Conservation (phyloP, 73 alveolate species). For the Uronychia binucleata region DNA sequence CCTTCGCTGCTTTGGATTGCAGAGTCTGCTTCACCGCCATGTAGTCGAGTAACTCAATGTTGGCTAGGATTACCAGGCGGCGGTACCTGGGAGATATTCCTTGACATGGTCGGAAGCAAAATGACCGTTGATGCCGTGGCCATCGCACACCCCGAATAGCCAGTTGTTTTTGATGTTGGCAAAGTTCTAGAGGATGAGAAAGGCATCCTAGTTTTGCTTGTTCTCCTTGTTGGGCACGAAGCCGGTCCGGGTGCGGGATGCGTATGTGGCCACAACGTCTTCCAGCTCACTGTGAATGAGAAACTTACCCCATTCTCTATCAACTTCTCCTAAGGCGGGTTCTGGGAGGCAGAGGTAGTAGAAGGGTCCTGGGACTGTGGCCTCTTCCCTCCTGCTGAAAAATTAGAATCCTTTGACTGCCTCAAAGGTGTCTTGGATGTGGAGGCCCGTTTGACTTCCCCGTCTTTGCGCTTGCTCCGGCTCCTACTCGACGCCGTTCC, state of each 20-base stretch:
- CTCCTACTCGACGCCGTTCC: neutral
- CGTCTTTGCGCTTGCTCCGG: neutral
- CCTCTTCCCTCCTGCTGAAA: neutral
- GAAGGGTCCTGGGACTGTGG: neutral
- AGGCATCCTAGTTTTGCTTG: conserved; percentile 62
- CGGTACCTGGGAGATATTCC: conserved; percentile 65
- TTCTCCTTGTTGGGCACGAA: conserved; percentile 33
- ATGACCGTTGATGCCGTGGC: conserved; percentile 98
- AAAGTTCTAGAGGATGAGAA: conserved; percentile 26
- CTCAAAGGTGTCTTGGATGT: neutral
- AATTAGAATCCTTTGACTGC: neutral
- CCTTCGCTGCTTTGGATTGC: neutral
- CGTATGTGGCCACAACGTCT: conserved; percentile 42
- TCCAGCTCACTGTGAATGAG: neutral
- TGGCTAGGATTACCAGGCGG: neutral
- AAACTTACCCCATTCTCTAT: neutral
- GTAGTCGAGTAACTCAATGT: conserved; percentile 32
- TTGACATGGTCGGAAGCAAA: conserved; percentile 86
- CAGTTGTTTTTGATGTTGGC: conserved; percentile 67
- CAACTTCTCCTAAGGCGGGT: neutral
- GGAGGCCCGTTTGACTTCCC: neutral
- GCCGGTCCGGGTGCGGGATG: conserved; percentile 55
- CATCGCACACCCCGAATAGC: conserved; percentile 95
- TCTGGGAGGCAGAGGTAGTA: neutral
- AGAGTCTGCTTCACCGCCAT: conserved; percentile 25